Percentiles rank a stretch among this genome's conserved stretches.
These are phyloP conservation scores for Triticum timopheevii DNA, from an alignment of 176 grass and related monocot species.

Conservation along the genomic window DNA sequence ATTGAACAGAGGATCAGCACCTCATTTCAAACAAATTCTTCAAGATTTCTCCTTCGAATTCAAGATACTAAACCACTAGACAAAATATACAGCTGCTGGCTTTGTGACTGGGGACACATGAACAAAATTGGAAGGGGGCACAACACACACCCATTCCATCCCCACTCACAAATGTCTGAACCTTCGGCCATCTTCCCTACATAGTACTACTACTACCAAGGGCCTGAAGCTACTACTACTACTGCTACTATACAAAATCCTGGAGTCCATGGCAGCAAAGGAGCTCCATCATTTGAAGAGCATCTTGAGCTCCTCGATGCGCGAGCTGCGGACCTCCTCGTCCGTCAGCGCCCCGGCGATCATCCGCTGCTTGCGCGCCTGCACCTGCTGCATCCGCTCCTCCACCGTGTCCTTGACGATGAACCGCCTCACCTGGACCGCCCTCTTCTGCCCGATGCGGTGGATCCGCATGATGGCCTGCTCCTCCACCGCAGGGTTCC, in stretches of 20 bases:
- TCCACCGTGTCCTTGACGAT: constrained; percentile 94
- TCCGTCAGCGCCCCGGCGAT: constrained; percentile 75
- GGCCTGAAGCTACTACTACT: background rate
- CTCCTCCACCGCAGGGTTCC: constrained; percentile 98
- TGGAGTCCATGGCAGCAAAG: background rate
- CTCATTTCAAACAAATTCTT: background rate
- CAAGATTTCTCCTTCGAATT: background rate
- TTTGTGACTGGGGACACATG: background rate
- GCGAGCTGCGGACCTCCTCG: constrained; percentile 68
- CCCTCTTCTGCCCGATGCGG: constrained; percentile 73
- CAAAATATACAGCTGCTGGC: background rate
- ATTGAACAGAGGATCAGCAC: background rate
- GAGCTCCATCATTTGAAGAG: constrained; percentile 55
- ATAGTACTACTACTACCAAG: background rate
- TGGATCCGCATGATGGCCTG: constrained; percentile 98
- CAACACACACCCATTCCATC: constrained; percentile 26
- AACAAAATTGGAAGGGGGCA: background rate
- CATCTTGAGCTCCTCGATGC: constrained; percentile 92
- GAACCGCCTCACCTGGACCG: constrained; percentile 75
- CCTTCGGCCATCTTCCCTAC: background rate
- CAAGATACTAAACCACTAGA: background rate
- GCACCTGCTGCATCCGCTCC: constrained; percentile 90
- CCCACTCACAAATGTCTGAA: constrained; percentile 14
- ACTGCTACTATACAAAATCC: constrained; percentile 11
- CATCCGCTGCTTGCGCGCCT: constrained; percentile 84